Evolutionary conservation across 352 stramenopile species (phyloP).

Genomic region (Phytophthora boehmeriae): DNA sequence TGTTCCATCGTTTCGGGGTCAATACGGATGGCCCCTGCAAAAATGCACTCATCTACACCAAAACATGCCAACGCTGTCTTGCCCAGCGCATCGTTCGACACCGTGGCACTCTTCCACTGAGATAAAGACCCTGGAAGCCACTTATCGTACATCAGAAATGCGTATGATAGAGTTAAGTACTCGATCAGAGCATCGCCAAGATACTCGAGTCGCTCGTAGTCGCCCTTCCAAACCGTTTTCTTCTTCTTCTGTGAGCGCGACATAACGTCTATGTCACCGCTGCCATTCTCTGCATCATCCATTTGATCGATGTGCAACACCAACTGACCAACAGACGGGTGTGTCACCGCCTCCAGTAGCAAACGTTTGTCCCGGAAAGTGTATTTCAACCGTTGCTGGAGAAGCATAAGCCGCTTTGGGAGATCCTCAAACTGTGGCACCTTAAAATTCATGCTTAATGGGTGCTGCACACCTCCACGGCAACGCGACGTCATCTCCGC

Average conservation of each 20-base stretch:
- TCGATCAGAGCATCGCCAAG: slow-evolving; percentile 90
- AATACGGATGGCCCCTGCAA: slow-evolving; percentile 65
- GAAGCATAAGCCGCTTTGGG: slow-evolving; percentile 47
- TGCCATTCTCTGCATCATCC: slow-evolving; percentile 18
- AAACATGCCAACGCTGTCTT: slow-evolving; percentile 85
- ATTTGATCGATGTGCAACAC: slow-evolving; percentile 53
- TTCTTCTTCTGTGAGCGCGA: slow-evolving; percentile 43
- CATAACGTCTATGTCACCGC: slow-evolving; percentile 24
- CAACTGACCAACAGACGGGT: slow-evolving; percentile 74
- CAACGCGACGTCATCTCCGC: slow-evolving; percentile 25
- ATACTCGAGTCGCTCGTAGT: slow-evolving; percentile 91
- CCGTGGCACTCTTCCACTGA: slow-evolving; percentile 86
- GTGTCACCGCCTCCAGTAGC: slow-evolving; percentile 79
- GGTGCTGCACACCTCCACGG: slow-evolving; percentile 21
- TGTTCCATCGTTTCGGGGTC: slow-evolving; percentile 68
- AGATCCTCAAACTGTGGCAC: slow-evolving; percentile 67
- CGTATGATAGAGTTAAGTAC: slow-evolving; percentile 88
- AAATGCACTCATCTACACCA: slow-evolving; percentile 82
- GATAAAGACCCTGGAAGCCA: slow-evolving; percentile 83
- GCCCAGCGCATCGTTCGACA: slow-evolving; percentile 85
- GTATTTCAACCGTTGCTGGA: slow-evolving; percentile 85
- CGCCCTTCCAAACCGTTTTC: slow-evolving; percentile 66
- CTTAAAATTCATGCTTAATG: slow-evolving; percentile 56
- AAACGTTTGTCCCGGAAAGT: slow-evolving; percentile 80
- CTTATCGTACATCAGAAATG: slow-evolving; percentile 65